Base-by-base conservation (phyloP, 441 rosid genomes). In the Syzygium malaccense region DNA sequence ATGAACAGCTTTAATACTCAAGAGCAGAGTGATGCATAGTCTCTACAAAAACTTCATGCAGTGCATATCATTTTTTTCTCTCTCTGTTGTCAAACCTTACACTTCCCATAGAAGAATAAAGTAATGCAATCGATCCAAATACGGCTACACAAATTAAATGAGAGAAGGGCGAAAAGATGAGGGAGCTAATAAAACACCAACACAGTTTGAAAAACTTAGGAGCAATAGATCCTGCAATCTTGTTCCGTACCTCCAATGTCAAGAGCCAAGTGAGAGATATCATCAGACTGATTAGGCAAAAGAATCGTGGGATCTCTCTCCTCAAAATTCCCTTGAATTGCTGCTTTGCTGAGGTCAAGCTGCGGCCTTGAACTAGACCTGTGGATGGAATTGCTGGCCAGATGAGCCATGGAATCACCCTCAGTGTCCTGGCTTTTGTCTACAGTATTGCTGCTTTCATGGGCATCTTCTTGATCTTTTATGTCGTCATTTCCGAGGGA, bases 271-370 rank as follows among this genome's bases (percentile, higher is more conserved):
- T 98, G 99, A 88, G 98, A 98, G 85, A 98, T 95, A 90, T 98
- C 99, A 94, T 98, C 99, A 89, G 99, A 97, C 85, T 96, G 99
- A 93, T 98, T 97, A 90, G 99, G 99, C 93, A 98, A 91, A 66
- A 98, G 92, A 91, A 98, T 97, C 6, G 99, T 97, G 53, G 99
- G 99, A 92, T 97, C 95, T 89, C 93, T 95, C 93, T 96, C 99
- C 90, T 97, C 99, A 79, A 94, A 95, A 90, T 93, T 97, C 86
- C 99, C 99, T 30, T 97, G 97, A 92, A 98, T 98, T 87, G 96
- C 98, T 91, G 99, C 99, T 92, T 97, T 97, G 92, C 99, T 97
- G 28, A 98, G 94, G 93, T 98, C 99, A 89, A 98, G 93, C 91
- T 95, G 99, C 12, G 99, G 99, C 91, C 99, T 92, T 62, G 99